These are phyloP conservation scores for Trichoderma sp. DNA, from an alignment of 2,329 filamentous ascomycete species.

Conservation along the genomic window DNA sequence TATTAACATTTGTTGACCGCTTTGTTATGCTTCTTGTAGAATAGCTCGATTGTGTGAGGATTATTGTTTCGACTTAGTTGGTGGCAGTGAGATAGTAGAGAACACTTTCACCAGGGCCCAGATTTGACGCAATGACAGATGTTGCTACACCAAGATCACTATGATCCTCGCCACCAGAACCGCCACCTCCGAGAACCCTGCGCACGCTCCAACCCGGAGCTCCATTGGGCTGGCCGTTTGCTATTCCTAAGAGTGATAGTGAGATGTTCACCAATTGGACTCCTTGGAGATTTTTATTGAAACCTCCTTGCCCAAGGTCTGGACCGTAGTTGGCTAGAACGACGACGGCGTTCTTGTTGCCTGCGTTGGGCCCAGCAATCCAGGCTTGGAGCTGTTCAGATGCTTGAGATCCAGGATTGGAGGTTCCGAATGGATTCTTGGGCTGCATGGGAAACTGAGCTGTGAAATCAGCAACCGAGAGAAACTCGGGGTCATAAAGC, in stretches of 20 bases:
- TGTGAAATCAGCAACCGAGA: neutral
- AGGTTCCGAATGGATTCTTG: conserved; percentile 1
- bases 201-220: conserved; percentile 8
- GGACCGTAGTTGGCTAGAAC: conserved; percentile 9
- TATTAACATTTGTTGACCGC: neutral
- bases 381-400: conserved; percentile 5
- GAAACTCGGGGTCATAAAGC: neutral
- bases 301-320: neutral
- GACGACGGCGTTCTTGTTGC: conserved; percentile 1
- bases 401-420: neutral
- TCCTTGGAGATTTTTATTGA: neutral
- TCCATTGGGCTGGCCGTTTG: neutral
- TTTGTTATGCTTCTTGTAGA: neutral
- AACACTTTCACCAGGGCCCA: conserved; percentile 3
- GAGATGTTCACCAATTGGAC: conserved; percentile 7
- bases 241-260: neutral
- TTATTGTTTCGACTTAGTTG: neutral
- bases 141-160: neutral
- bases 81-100: neutral
- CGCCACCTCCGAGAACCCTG: conserved; percentile 5
- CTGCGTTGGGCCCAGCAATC: conserved; percentile 1
- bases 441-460: conserved; percentile 7
- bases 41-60: neutral
- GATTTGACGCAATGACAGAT: neutral
- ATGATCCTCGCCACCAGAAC: conserved; percentile 1